phyloP scores from a whole-genome alignment of 331 rosid genomes.

The Pyrus hybrid region DNA sequence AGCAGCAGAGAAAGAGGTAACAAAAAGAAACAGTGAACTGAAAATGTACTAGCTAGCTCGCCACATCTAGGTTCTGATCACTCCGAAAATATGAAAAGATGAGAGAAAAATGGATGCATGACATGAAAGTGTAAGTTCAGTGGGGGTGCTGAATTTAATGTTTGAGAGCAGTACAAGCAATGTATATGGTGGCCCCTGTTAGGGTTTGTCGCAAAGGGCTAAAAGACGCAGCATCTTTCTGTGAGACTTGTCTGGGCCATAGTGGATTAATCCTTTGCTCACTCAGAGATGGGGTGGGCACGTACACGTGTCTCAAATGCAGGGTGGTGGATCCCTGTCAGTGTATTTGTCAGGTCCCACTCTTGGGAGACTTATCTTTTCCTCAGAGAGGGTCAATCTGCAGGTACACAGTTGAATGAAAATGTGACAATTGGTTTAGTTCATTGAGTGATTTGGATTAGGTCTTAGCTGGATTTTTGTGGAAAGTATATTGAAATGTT shows the following conservation, averaged over 20 bases:
- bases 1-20: slow-evolving; percentile 6
- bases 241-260: slow-evolving; percentile 45
- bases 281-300: slow-evolving; percentile 14
- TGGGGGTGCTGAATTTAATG: slow-evolving; percentile 66
- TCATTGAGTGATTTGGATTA: neutral
- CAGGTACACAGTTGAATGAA: neutral
- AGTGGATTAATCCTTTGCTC: slow-evolving; percentile 25
- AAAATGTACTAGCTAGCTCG: neutral
- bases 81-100: neutral
- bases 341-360: neutral
- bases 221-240: slow-evolving; percentile 34
- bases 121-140: slow-evolving; percentile 8
- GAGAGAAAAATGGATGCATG: slow-evolving; percentile 7
- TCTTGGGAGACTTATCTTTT: neutral
- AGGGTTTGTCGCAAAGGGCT: slow-evolving; percentile 48
- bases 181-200: slow-evolving; percentile 36
- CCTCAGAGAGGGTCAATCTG: neutral
- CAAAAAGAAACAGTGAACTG: slow-evolving; percentile 4
- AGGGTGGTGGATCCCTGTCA: slow-evolving; percentile 21
- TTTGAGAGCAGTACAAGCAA: slow-evolving; percentile 14
- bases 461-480: neutral
- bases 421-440: neutral
- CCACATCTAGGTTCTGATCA: neutral
- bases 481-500: neutral
- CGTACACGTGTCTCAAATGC: slow-evolving; percentile 58